Base-by-base conservation (phyloP, 768 basidiomycete genomes). In the Harrya chromipes region DNA sequence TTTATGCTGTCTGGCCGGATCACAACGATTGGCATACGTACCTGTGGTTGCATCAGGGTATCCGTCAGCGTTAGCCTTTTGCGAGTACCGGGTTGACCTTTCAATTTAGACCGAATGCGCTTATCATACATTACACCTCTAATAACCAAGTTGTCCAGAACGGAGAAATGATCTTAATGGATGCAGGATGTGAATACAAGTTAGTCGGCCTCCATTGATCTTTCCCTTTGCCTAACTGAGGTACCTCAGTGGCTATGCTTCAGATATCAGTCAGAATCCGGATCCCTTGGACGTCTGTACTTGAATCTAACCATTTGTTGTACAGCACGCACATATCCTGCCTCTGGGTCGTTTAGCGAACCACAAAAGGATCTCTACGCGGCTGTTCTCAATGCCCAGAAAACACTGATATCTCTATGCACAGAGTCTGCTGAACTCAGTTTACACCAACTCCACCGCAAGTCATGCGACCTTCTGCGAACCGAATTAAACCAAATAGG, bases 1-100 rank as follows among this genome's bases (percentile, higher is more conserved):
- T 61, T 58, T 87, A 1, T 94, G 93, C 60, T 78, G 82, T 4
- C 73, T 90, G 37, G 72, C 73, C 14, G 97, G 97, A 19, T 78
- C 90, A 12, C 85, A 92, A 60, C 79, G 94, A 35, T 81, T 84
- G 41, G 94, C 97, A n/a, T 99, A 99, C 64, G 94, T 99, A 1
- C 97, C 97, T 12, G 97, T 99, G 6, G 90, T 97, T 29, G 95
- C 92, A 6, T 94, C 92, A 1, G 97, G 97, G 89, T 90, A 67
- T 58, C 8, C 50, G 55, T 21, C 16, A 31, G 35, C 33, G 55
- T 27, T 34, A 5, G 13, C 43, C 11, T 40, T 44, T 37, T 46
- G 27, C 2, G 37, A 48, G 29, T 17, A 36, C 42, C 27, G 21
- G 16, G 11, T 36, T 43, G 20, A 59, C 35, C 29, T 12, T 21